Percentiles rank a stretch among this genome's conserved stretches.
phyloP scores from a whole-genome alignment of 257 asterid genomes.

The Gentiana dahurica region DNA sequence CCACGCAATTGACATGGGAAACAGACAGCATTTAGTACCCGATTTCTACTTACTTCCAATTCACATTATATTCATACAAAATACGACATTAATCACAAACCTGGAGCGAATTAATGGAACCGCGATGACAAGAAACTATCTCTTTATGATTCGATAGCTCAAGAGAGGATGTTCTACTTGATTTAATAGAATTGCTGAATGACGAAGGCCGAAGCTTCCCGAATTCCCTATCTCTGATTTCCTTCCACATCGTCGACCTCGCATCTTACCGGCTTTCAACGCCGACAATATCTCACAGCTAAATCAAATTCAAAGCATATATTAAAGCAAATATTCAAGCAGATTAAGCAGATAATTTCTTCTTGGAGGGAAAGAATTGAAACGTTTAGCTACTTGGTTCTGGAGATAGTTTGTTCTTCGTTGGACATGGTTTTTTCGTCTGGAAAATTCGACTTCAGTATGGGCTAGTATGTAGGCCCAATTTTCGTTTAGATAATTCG shows the following conservation, averaged over 20 bases:
- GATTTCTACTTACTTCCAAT: neutral
- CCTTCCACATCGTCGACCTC: conserved; percentile 99
- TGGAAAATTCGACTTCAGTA: too few species aligned
- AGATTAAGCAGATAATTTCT: too few species aligned
- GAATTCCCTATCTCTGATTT: conserved; percentile 78
- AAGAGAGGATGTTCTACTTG: conserved; percentile 54
- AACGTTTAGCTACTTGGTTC: too few species aligned
- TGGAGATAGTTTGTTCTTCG: too few species aligned
- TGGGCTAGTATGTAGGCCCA: too few species aligned
- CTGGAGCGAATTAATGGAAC: conserved; percentile 88
- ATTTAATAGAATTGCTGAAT: conserved; percentile 53
- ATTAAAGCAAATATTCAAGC: too few species aligned
- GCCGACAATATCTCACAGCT: conserved; percentile 6
- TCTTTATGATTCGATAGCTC: conserved; percentile 91
- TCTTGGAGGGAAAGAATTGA: too few species aligned
- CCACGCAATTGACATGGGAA: too few species aligned
- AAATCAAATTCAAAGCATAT: neutral
- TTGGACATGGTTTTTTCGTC: too few species aligned
- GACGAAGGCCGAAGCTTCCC: conserved; percentile 84
- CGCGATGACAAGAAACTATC: conserved; percentile 80
- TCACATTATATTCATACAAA: neutral
- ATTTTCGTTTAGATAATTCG: too few species aligned
- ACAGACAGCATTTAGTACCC: too few species aligned
- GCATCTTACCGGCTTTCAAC: conserved; percentile 55
- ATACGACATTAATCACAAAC: conserved; percentile 22